A percentile compares a stretch with the other conserved stretches of the same genome.
phyloP scores from a whole-genome alignment of 352 stramenopile genomes.

The Phytophthora litchii region DNA sequence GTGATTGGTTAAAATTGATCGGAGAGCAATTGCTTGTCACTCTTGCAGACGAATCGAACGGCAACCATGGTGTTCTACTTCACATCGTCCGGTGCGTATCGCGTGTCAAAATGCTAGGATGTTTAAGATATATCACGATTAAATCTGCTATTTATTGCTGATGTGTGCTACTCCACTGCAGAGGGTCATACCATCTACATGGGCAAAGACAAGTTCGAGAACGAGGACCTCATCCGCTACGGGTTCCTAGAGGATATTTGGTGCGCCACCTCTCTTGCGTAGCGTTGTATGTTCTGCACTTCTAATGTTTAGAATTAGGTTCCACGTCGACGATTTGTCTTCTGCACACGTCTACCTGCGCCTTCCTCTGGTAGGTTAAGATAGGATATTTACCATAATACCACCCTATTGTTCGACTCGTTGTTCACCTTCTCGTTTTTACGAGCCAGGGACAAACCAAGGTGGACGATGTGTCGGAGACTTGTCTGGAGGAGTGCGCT shows the following conservation, averaged over 20 bases:
- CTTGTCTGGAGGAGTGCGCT: conserved; percentile 88
- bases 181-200: conserved; percentile 96
- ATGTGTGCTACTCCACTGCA: conserved; percentile 16
- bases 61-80: conserved; percentile 81
- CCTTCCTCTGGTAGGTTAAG: conserved; percentile 74
- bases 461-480: conserved; percentile 79
- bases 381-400: conserved; percentile 4
- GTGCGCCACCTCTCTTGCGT: conserved; percentile 28
- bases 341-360: conserved; percentile 98
- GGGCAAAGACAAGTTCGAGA: conserved; percentile 99
- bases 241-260: conserved; percentile 96
- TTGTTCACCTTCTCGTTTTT: not conserved
- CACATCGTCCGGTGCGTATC: conserved; percentile 72
- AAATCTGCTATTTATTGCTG: not conserved
- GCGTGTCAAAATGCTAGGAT: not conserved
- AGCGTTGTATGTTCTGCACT: not conserved
- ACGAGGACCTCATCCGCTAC: conserved; percentile 99
- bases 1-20: conserved; percentile 28
- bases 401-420: not conserved
- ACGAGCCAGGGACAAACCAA: conserved; percentile 60
- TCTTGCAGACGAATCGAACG: conserved; percentile 3
- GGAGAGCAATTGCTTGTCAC: not conserved
- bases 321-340: conserved; percentile 98
- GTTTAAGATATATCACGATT: not conserved
- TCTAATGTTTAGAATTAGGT: conserved; percentile 51